Evolutionary conservation across 1,284 basidiomycete genomes (phyloP).

Genomic region (Fomes fomentarius): DNA sequence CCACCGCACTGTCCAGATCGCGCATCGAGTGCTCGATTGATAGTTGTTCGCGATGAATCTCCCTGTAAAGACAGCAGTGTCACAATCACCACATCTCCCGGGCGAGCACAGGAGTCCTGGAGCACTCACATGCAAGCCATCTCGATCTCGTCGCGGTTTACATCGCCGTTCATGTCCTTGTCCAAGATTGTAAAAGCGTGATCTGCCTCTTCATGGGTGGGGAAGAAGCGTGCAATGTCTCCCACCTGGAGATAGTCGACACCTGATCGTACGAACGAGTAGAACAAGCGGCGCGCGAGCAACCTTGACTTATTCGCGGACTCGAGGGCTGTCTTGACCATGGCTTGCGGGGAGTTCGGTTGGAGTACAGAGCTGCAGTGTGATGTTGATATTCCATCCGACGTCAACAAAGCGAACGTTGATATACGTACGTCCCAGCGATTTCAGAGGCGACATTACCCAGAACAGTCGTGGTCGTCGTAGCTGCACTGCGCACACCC

Average conservation of each 20-base stretch:
- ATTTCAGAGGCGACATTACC: conserved; percentile 80
- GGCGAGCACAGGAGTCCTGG: background rate
- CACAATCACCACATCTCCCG: background rate
- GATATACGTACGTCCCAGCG: conserved; percentile 55
- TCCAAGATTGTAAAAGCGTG: conserved; percentile 80
- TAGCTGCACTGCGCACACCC: conserved; percentile 73
- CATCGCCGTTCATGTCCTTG: conserved; percentile 83
- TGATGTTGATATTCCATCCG: background rate
- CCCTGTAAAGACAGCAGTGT: conserved; percentile 40
- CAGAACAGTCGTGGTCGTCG: conserved; percentile 82
- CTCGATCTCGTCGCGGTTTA: conserved; percentile 75
- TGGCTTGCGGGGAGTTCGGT: conserved; percentile 85
- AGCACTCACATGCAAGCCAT: conserved; percentile 67
- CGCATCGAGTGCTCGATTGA: conserved; percentile 88
- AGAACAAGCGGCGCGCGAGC: conserved; percentile 85
- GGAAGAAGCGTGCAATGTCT: conserved; percentile 80
- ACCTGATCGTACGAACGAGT: conserved; percentile 78
- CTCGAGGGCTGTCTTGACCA: conserved; percentile 79
- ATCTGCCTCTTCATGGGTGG: conserved; percentile 66
- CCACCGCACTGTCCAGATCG: conserved; percentile 89
- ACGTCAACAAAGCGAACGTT: background rate
- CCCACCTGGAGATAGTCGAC: conserved; percentile 63
- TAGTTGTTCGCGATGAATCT: conserved; percentile 85
- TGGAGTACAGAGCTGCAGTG: conserved; percentile 74
- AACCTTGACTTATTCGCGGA: conserved; percentile 85